Conservation (phyloP, 495 filamentous ascomycete species). For the Tuber melanosporum region DNA sequence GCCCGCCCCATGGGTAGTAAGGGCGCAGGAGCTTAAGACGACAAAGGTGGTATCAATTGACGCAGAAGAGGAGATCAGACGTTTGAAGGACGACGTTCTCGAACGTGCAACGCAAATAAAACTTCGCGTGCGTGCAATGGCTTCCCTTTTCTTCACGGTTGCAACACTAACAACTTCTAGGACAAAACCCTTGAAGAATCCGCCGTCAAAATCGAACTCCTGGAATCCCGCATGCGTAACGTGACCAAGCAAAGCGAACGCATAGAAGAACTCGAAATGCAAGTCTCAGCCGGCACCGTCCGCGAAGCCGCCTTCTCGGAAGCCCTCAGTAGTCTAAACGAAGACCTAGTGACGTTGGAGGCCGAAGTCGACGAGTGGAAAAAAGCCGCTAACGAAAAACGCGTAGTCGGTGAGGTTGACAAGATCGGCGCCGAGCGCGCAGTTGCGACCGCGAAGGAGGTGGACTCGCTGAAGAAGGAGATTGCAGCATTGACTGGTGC, state of each 20-base stretch:
- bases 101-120: conserved; percentile 59
- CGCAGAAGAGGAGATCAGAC: conserved; percentile 69
- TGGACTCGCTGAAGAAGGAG: conserved; percentile 63
- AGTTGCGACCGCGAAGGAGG: conserved; percentile 66
- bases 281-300: conserved; percentile 54
- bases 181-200: conserved; percentile 66
- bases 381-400: conserved; percentile 62
- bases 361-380: conserved; percentile 64
- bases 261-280: conserved; percentile 58
- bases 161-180: not conserved
- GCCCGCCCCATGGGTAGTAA: conserved; percentile 74
- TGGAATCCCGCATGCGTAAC: conserved; percentile 74
- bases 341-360: conserved; percentile 53
- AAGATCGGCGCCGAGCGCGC: conserved; percentile 52
- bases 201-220: conserved; percentile 82
- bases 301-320: conserved; percentile 48
- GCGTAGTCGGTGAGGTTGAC: conserved; percentile 50
- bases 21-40: conserved; percentile 67
- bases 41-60: conserved; percentile 72
- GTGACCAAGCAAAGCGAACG: conserved; percentile 60
- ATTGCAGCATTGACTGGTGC: conserved; percentile 66
- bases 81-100: conserved; percentile 65
- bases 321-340: conserved; percentile 54
- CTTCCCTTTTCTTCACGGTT: not conserved
- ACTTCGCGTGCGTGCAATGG: conserved; percentile 42